A percentile compares a stretch with the other conserved stretches of the same genome.
phyloP scores from a whole-genome alignment of 75 land plant species.

The Cryptomeria japonica region DNA sequence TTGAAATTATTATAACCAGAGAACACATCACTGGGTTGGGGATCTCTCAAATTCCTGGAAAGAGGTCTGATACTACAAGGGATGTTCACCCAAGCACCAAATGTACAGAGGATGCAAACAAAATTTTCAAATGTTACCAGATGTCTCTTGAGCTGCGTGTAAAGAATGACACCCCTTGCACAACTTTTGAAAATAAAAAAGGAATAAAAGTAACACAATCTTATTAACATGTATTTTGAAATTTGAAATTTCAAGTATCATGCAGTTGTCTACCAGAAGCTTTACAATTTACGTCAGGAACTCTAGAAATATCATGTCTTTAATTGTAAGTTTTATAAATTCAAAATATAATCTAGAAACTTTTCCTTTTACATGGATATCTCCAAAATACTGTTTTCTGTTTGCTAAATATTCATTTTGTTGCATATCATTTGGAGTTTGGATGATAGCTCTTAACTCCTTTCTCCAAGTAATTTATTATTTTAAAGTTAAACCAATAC shows the following conservation, averaged over 20 bases:
- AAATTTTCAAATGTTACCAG: background rate
- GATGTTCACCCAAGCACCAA: background rate
- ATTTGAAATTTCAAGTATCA: background rate
- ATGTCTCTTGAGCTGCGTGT: background rate
- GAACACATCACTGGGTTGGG: background rate
- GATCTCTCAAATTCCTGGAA: background rate
- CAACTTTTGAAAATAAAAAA: background rate
- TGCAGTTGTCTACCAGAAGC: too few relatives aligned
- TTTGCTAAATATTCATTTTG: background rate
- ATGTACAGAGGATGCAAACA: background rate
- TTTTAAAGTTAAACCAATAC: too few relatives aligned
- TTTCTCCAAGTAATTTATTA: too few relatives aligned
- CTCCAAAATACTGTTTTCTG: background rate
- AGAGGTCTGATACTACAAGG: background rate
- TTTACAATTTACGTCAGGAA: too few relatives aligned
- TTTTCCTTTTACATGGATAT: background rate
- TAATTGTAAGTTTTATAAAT: too few relatives aligned
- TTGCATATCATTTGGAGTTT: too few relatives aligned
- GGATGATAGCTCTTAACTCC: too few relatives aligned
- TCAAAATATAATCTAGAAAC: background rate
- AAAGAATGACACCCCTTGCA: background rate
- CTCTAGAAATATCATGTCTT: too few relatives aligned
- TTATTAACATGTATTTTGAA: background rate
- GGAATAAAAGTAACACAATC: background rate
- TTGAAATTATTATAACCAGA: background rate